Conservation (phyloP, 1,139 yeast genomes). For the Williopsis jadinii region DNA sequence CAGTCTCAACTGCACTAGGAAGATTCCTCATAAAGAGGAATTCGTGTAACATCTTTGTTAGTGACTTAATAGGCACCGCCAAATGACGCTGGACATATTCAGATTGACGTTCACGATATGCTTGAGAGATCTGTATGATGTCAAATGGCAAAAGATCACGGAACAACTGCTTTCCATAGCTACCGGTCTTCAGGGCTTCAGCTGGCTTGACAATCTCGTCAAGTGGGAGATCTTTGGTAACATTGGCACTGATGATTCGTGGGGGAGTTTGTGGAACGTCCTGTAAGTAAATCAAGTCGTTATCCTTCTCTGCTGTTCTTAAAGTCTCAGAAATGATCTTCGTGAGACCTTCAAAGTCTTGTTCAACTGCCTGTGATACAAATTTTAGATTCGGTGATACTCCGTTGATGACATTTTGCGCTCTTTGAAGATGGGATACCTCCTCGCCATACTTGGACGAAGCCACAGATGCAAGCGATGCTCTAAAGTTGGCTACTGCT, state of each 20-base stretch:
- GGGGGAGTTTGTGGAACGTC: constrained; percentile 50
- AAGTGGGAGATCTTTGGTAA: constrained; percentile 47
- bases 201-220: constrained; percentile 29
- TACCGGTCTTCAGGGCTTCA: constrained; percentile 16
- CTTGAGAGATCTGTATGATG: constrained; percentile 60
- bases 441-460: constrained; percentile 61
- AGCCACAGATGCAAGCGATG: constrained; percentile 43
- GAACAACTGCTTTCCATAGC: constrained; percentile 35
- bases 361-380: constrained; percentile 36
- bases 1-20: constrained; percentile 59
- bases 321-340: constrained; percentile 39
- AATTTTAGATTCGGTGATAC: constrained; percentile 38
- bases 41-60: constrained; percentile 41
- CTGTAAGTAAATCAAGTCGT: constrained; percentile 70
- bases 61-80: constrained; percentile 41
- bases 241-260: constrained; percentile 40
- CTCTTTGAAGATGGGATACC: constrained; percentile 46
- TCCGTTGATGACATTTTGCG: constrained; percentile 29
- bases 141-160: constrained; percentile 56
- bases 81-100: constrained; percentile 46
- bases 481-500: constrained; percentile 65
- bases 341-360: constrained; percentile 42
- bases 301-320: constrained; percentile 65
- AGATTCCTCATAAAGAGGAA: constrained; percentile 40
- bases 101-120: constrained; percentile 62